These are phyloP conservation scores for Suillus lakei DNA, from an alignment of 768 basidiomycete genomes.

Conservation along the genomic window DNA sequence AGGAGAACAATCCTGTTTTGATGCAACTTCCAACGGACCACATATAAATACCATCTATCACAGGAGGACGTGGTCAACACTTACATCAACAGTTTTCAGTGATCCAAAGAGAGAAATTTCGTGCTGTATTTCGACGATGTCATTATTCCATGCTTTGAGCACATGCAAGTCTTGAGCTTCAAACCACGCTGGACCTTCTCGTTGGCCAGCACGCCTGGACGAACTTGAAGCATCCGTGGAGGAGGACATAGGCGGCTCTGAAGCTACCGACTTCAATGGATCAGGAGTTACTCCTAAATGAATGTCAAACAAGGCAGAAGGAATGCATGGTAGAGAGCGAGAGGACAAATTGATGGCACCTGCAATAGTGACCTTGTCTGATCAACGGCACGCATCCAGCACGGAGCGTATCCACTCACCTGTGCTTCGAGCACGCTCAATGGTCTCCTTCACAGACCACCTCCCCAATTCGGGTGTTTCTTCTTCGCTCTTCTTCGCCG, in stretches of 20 bases:
- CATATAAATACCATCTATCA: background rate
- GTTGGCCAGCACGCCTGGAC: slow-evolving; percentile 46
- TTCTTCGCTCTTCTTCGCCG: slow-evolving; percentile 44
- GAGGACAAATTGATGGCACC: slow-evolving; percentile 79
- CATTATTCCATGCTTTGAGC: slow-evolving; percentile 81
- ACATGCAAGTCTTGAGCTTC: slow-evolving; percentile 80
- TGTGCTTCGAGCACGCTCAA: slow-evolving; percentile 77
- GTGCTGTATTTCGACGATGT: slow-evolving; percentile 77
- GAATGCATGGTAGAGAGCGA: slow-evolving; percentile 72
- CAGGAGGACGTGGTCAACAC: slow-evolving; percentile 31
- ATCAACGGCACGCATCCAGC: slow-evolving; percentile 48
- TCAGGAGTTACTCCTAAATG: slow-evolving; percentile 79
- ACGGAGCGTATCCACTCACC: slow-evolving; percentile 53
- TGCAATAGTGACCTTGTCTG: slow-evolving; percentile 48
- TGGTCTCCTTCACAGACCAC: slow-evolving; percentile 71
- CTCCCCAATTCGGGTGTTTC: slow-evolving; percentile 59
- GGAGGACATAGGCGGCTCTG: slow-evolving; percentile 58
- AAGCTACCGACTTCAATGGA: slow-evolving; percentile 63
- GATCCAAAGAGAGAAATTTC: slow-evolving; percentile 87
- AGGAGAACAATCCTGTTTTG: slow-evolving; percentile 69
- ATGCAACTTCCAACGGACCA: slow-evolving; percentile 57
- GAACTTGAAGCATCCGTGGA: slow-evolving; percentile 37
- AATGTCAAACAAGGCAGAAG: slow-evolving; percentile 78
- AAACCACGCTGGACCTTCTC: slow-evolving; percentile 68
- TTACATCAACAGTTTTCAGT: slow-evolving; percentile 77